Base-by-base conservation (phyloP, 345 rosid species). In the Corchorus olitorius region DNA sequence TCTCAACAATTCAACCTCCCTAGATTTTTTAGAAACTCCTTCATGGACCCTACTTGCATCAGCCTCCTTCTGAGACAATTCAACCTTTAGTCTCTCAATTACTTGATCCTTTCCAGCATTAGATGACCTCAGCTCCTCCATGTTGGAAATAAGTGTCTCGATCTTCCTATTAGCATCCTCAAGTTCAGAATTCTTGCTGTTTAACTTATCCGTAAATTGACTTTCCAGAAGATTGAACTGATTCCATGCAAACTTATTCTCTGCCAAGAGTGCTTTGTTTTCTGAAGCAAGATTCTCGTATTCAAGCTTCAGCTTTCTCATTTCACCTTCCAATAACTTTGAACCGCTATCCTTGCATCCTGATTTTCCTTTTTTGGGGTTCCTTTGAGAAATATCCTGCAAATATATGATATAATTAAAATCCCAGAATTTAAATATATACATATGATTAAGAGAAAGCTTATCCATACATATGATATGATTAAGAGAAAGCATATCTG, bases 161-260 rank as follows among this genome's bases (percentile, higher is more conserved):
- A 93, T 78, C 73, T 91, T 91, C 54, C 82, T 72, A 67, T 89
- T 91, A 13, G 90, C 94, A 59, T 70, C 79, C 63, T 71, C 81
- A 17, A 91, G 76, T 85, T 94, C 96, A 45, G 84, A 81, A 48
- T 78, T 82, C 78, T 89, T 91, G 58, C 79, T 81, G 78, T 86
- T 86, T 63, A 97, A 79, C 75, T 87, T 93, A 58, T 74, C 77
- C 14, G 80, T 81, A 68, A 82, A 87, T 45, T 77, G 84, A 73
- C 68, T 89, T 77, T 96, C 94, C 71, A 86, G 53, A 69, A 79
- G 39, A 71, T 84, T 87, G 76, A 84, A 88, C 80, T 94, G 98
- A 80, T 89, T 80, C 97, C 97, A 88, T 3, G 88, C 83, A 78
- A 95, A 95, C 58, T 86, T 82, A 72, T 89, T 91, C 85, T 93